These are phyloP conservation scores for Globomyces sp. DNA, from an alignment of 371 early-diverging fungal genomes.

Conservation along the genomic window DNA sequence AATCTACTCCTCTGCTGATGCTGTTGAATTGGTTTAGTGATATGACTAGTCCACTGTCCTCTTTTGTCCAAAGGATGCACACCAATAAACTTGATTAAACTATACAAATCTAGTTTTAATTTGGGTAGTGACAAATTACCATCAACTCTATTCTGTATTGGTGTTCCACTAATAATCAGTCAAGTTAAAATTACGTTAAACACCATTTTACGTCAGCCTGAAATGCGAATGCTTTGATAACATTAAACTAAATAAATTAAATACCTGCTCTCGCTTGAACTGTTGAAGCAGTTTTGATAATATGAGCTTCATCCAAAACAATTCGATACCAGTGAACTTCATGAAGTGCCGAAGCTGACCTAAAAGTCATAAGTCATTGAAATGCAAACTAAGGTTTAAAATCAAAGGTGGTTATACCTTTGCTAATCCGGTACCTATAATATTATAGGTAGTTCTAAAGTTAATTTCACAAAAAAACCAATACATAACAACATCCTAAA, in stretches of 20 bases:
- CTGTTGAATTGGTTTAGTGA: slow-evolving; percentile 48
- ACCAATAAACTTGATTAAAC: slow-evolving; percentile 70
- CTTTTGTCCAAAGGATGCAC: slow-evolving; percentile 57
- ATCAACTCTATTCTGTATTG: slow-evolving; percentile 69
- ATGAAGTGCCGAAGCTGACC: slow-evolving; percentile 41
- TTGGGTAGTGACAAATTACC: too few species aligned
- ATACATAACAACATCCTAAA: slow-evolving; percentile 57
- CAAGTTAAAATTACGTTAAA: slow-evolving; percentile 46
- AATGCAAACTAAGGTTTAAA: slow-evolving; percentile 33
- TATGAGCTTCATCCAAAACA: slow-evolving; percentile 68
- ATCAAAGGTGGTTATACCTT: slow-evolving; percentile 26
- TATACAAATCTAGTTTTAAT: slow-evolving; percentile 47
- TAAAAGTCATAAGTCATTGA: background rate
- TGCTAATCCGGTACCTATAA: slow-evolving; percentile 54
- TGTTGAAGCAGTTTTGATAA: slow-evolving; percentile 61
- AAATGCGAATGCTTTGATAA: too few species aligned
- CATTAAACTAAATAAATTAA: slow-evolving; percentile 30
- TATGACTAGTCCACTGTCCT: slow-evolving; percentile 49
- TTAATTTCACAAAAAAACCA: too few species aligned
- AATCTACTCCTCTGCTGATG: slow-evolving; percentile 19
- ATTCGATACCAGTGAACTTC: slow-evolving; percentile 57
- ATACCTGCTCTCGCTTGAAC: slow-evolving; percentile 55
- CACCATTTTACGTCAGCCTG: slow-evolving; percentile 66
- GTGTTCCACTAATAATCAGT: slow-evolving; percentile 60
- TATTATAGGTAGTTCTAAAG: slow-evolving; percentile 55